phyloP scores from a whole-genome alignment of 208 protist species.

The Acanthamoeba healyi region DNA sequence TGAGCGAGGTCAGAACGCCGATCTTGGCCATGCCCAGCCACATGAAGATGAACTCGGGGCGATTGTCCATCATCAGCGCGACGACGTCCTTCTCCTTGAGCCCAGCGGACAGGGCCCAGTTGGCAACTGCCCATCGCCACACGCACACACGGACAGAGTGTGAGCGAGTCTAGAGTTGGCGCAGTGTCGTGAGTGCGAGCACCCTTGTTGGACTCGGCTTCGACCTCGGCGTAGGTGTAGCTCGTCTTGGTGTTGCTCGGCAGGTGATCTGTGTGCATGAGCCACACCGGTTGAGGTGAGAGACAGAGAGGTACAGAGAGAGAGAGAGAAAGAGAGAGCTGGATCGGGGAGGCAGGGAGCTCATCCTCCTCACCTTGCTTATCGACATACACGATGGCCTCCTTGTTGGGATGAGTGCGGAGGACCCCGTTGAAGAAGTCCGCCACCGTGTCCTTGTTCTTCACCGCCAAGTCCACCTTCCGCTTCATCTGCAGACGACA shows the following conservation, averaged over 20 bases:
- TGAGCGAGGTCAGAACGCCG: conserved; percentile 75
- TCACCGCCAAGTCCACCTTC: neutral
- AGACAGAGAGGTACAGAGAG: neutral
- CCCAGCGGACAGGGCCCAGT: neutral
- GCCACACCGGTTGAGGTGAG: neutral
- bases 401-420: conserved; percentile 19
- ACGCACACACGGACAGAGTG: neutral
- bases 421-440: conserved; percentile 1
- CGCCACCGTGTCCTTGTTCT: neutral
- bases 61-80: conserved; percentile 71
- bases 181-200: too few relatives aligned
- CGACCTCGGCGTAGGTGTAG: conserved; percentile 55
- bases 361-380: neutral
- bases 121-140: neutral
- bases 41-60: conserved; percentile 68
- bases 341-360: neutral
- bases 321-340: neutral
- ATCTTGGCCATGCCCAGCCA: conserved; percentile 82
- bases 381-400: conserved; percentile 43
- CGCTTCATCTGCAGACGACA: neutral
- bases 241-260: conserved; percentile 1
- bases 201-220: conserved; percentile 54
- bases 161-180: too few relatives aligned
- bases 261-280: neutral
- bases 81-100: conserved; percentile 64